Conservation (phyloP, 2,329 filamentous ascomycete genomes). For the Alternaria brassicicola region DNA sequence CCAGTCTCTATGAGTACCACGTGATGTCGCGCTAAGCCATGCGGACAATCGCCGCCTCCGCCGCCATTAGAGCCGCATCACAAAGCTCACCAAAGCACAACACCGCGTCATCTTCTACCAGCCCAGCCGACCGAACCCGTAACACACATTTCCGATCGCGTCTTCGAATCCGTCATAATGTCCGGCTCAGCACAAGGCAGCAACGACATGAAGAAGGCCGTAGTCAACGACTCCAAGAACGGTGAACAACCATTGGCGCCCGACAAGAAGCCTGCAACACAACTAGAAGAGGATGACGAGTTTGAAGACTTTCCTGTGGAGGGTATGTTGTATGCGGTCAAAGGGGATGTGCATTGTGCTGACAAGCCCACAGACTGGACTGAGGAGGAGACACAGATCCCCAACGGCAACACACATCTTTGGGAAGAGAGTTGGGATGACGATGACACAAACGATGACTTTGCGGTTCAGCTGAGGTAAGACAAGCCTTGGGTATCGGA, state of each 20-base stretch:
- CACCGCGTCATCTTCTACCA: not conserved
- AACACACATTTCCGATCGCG: not conserved
- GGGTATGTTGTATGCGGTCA: slow-evolving; percentile 59
- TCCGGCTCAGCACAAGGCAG: slow-evolving; percentile 53
- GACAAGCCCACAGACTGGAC: slow-evolving; percentile 71
- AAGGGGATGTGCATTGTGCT: slow-evolving; percentile 5
- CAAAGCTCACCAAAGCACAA: slow-evolving; percentile 14
- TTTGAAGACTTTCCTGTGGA: slow-evolving; percentile 99
- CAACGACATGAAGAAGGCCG: slow-evolving; percentile 50
- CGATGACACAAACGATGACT: slow-evolving; percentile 95
- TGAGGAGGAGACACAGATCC: slow-evolving; percentile 86
- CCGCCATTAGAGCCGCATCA: slow-evolving; percentile 25
- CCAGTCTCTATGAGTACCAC: slow-evolving; percentile 13
- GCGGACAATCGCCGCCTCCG: slow-evolving; percentile 20
- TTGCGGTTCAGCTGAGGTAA: slow-evolving; percentile 91
- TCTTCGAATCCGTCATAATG: slow-evolving; percentile 46
- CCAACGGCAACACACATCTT: slow-evolving; percentile 77
- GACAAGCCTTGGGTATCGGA: slow-evolving; percentile 40
- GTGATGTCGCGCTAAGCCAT: slow-evolving; percentile 26
- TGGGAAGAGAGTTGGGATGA: slow-evolving; percentile 99
- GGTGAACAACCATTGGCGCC: slow-evolving; percentile 53
- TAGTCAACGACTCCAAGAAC: slow-evolving; percentile 45
- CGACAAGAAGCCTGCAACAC: slow-evolving; percentile 66
- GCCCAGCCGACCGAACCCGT: not conserved
- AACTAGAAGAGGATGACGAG: slow-evolving; percentile 96